Conservation (phyloP, 1,284 basidiomycete genomes). For the Ceratobasidium papillatum region DNA sequence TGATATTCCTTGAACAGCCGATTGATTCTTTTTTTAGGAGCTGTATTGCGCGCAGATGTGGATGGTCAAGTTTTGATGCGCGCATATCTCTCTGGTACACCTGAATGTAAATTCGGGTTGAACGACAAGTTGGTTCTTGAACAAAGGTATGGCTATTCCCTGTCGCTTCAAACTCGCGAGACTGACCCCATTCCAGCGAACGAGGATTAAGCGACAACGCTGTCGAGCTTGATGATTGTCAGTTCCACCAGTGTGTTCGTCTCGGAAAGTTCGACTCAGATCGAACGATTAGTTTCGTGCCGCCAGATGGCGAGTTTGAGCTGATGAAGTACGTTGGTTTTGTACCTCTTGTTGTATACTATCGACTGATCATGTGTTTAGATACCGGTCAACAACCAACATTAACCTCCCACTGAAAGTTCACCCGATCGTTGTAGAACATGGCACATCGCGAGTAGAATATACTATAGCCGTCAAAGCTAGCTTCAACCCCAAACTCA, state of each 20-base stretch:
- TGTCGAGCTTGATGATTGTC: conserved; percentile 96
- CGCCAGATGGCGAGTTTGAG: conserved; percentile 99
- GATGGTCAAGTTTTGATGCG: conserved; percentile 99
- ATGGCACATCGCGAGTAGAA: conserved; percentile 89
- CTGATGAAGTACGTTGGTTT: conserved; percentile 82
- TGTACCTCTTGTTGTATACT: conserved; percentile 24
- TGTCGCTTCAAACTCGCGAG: neutral
- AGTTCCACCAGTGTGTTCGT: conserved; percentile 98
- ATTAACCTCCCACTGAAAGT: conserved; percentile 93
- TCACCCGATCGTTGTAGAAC: conserved; percentile 91
- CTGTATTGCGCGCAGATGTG: conserved; percentile 93
- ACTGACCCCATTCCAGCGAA: conserved; percentile 54
- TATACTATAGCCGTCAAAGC: conserved; percentile 91
- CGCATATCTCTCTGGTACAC: conserved; percentile 94
- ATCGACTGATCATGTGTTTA: conserved; percentile 51
- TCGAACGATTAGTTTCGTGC: conserved; percentile 94
- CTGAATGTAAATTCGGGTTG: conserved; percentile 97
- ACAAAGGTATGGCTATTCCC: conserved; percentile 61
- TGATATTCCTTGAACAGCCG: neutral
- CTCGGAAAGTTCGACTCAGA: conserved; percentile 93
- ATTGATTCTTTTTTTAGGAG: conserved; percentile 62
- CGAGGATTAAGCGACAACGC: conserved; percentile 72
- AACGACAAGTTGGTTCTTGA: conserved; percentile 98
- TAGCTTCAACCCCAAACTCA: conserved; percentile 91
- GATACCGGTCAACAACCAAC: conserved; percentile 95